Conservation (phyloP, 2,329 filamentous ascomycete genomes). For the Claviceps capensis region DNA sequence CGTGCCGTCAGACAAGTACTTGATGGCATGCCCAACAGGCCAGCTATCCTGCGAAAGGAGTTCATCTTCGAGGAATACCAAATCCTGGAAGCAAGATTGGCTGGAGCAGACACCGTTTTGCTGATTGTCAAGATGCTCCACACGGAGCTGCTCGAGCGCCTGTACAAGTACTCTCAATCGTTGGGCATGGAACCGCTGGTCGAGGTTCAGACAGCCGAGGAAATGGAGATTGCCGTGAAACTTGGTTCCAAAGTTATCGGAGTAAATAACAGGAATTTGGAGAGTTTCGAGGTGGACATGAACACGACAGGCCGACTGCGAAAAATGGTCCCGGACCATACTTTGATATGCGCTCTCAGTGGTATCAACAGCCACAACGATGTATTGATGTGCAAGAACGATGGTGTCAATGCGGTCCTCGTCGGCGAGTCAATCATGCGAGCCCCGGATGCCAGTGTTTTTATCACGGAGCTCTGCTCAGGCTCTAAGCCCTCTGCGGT, state of each 20-base stretch:
- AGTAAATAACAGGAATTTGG: constrained; percentile 94
- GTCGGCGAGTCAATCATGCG: constrained; percentile 96
- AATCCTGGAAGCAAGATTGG: constrained; percentile 83
- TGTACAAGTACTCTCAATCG: constrained; percentile 81
- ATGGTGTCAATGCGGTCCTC: constrained; percentile 83
- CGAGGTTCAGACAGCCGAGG: constrained; percentile 86
- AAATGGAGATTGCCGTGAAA: constrained; percentile 79
- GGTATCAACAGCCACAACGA: constrained; percentile 85
- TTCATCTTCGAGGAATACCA: constrained; percentile 98
- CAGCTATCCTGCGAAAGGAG: constrained; percentile 85
- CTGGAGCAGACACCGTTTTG: constrained; percentile 86
- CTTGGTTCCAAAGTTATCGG: constrained; percentile 86
- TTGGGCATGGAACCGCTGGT: constrained; percentile 96
- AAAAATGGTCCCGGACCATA: constrained; percentile 70
- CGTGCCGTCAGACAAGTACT: constrained; percentile 75
- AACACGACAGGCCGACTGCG: constrained; percentile 81
- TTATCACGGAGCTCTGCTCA: constrained; percentile 74
- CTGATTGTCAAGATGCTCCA: constrained; percentile 98
- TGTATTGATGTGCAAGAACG: constrained; percentile 73
- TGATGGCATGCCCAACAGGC: constrained; percentile 82
- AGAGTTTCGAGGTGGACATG: constrained; percentile 93
- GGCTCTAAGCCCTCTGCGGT: constrained; percentile 26
- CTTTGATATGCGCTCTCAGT: constrained; percentile 84
- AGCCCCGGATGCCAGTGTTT: constrained; percentile 65
- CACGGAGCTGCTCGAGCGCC: constrained; percentile 51